Conservation (phyloP, 495 filamentous ascomycete species). For the Trichocladium antarcticum region DNA sequence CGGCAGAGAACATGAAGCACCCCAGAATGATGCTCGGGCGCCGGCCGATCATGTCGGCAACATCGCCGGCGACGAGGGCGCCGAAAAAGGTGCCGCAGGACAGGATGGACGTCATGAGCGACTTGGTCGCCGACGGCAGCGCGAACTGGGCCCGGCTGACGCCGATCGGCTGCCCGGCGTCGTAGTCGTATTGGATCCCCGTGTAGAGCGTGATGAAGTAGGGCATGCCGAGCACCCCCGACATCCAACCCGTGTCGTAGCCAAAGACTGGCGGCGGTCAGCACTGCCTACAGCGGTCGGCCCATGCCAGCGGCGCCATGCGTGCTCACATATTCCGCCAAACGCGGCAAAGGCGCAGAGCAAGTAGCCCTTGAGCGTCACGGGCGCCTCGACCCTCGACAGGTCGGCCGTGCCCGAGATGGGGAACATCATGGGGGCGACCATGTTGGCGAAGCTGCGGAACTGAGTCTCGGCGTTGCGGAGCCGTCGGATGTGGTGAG, state of each 20-base stretch:
- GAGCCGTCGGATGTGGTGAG: background rate
- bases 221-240: conserved; percentile 45
- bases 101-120: conserved; percentile 61
- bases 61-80: conserved; percentile 54
- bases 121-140: conserved; percentile 37
- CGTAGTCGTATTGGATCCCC: conserved; percentile 48
- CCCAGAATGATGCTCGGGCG: conserved; percentile 55
- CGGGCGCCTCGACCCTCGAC: conserved; percentile 50
- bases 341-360: conserved; percentile 57
- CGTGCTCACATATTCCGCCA: conserved; percentile 44
- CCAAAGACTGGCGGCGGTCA: conserved; percentile 39
- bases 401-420: conserved; percentile 33
- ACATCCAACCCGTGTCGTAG: conserved; percentile 57
- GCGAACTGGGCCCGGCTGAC: conserved; percentile 21
- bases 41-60: conserved; percentile 59
- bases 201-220: conserved; percentile 51
- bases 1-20: conserved; percentile 51
- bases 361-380: conserved; percentile 53
- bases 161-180: conserved; percentile 31
- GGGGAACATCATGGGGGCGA: conserved; percentile 13
- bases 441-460: conserved; percentile 14
- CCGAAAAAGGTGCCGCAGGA: conserved; percentile 69
- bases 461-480: too few species aligned
- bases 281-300: background rate
- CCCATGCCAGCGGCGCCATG: too few species aligned